phyloP scores from a whole-genome alignment of 2,329 filamentous ascomycete species.

The Pseudocercospora musae region DNA sequence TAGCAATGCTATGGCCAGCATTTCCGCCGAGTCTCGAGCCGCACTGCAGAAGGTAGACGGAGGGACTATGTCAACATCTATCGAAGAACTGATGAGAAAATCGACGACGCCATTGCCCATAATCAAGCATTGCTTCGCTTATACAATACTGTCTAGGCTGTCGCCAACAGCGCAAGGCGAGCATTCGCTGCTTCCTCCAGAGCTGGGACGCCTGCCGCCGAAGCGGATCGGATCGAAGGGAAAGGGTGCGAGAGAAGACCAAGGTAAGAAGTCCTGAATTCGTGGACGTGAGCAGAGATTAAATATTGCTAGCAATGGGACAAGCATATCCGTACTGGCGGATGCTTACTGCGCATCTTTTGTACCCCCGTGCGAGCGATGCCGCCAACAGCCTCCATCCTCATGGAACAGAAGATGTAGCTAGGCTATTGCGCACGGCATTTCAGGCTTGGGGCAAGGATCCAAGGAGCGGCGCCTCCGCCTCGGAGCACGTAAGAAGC shows the following conservation, averaged over 20 bases:
- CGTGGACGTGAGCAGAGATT: too few relatives aligned
- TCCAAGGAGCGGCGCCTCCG: background rate
- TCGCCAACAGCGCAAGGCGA: background rate
- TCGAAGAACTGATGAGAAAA: slow-evolving; percentile 1
- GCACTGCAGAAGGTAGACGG: background rate
- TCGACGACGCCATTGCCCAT: background rate
- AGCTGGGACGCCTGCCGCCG: background rate
- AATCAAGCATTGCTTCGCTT: slow-evolving; percentile 13
- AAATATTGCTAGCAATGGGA: background rate
- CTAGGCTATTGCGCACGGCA: background rate
- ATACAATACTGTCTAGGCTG: background rate
- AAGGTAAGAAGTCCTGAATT: too few relatives aligned
- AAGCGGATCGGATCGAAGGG: background rate
- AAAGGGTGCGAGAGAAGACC: background rate
- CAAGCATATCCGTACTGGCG: background rate
- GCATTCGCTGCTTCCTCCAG: background rate
- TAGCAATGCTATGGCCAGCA: background rate
- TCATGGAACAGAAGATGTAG: background rate
- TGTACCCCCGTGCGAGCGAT: too few relatives aligned
- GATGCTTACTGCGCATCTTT: background rate
- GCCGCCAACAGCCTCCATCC: too few relatives aligned
- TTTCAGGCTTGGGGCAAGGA: background rate
- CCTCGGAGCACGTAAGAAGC: background rate
- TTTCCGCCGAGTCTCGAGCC: background rate
- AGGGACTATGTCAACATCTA: background rate